A percentile compares a stretch with the other conserved stretches of the same genome.
Conservation (phyloP, 1,139 yeast genomes). For the Nakaseomyces kungkrabaensis region DNA sequence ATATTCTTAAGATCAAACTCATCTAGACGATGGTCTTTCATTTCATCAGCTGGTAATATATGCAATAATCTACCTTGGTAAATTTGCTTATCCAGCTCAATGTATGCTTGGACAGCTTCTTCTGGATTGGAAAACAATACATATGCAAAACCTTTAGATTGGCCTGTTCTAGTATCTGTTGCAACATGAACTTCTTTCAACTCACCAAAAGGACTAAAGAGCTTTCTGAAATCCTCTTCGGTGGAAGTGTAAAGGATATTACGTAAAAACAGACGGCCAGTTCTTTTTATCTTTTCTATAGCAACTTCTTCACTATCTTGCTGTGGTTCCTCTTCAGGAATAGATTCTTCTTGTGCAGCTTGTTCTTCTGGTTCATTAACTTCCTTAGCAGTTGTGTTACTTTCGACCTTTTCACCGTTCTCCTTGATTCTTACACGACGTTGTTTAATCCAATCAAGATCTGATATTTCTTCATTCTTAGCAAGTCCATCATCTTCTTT, state of each 20-base stretch:
- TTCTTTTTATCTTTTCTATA: slow-evolving; percentile 44
- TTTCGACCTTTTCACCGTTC: slow-evolving; percentile 27
- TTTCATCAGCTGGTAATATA: slow-evolving; percentile 75
- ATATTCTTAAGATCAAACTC: slow-evolving; percentile 84
- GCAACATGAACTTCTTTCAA: slow-evolving; percentile 84
- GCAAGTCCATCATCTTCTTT: slow-evolving; percentile 31
- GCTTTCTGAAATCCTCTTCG: slow-evolving; percentile 61
- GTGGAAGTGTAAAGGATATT: slow-evolving; percentile 73
- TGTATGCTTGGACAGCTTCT: slow-evolving; percentile 69
- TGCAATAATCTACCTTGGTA: slow-evolving; percentile 92
- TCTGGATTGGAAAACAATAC: slow-evolving; percentile 55
- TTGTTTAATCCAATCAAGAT: slow-evolving; percentile 79
- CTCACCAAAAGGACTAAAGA: slow-evolving; percentile 40
- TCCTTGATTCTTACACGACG: slow-evolving; percentile 69
- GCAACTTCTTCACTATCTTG: slow-evolving; percentile 37
- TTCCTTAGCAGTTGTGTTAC: slow-evolving; percentile 9
- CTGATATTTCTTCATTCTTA: slow-evolving; percentile 51
- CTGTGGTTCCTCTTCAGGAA: slow-evolving; percentile 16
- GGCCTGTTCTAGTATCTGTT: slow-evolving; percentile 78
- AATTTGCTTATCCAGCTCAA: slow-evolving; percentile 70
- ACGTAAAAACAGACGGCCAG: slow-evolving; percentile 82
- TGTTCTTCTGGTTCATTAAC: slow-evolving; percentile 1
- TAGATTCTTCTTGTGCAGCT: slow-evolving; percentile 7
- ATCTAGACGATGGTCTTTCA: slow-evolving; percentile 69
- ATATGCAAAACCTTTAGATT: slow-evolving; percentile 90